Base-by-base conservation (phyloP, 129 eudicot species). In the Chrysanthemum lavandulifolium region DNA sequence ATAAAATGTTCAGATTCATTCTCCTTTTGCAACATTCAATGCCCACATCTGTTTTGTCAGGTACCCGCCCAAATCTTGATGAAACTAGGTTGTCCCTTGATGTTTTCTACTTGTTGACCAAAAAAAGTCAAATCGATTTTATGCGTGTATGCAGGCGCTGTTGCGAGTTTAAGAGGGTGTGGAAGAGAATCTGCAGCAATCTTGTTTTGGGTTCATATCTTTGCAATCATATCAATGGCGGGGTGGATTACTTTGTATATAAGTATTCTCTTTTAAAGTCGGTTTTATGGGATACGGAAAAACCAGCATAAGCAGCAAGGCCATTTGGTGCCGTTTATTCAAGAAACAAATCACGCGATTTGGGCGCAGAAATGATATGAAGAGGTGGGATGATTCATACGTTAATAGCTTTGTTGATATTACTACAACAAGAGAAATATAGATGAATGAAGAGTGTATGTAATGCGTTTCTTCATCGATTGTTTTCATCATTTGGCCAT, bases 11-110 rank as follows among this genome's bases (percentile, higher is more conserved):
- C 78, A 83, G 84, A 84, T 94, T 94, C 69, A 96, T 94, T 70
- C 98, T 94, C 33, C 96, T 94, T 6, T 89, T 94, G 58, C 98
- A 94, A 77, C 91, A 94, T 82, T 84, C 97, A 13, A 94, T 94
- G 98, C 98, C 98, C 52, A 94, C 98, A 68, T 94, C 98, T 11
- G 93, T 94, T 45, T 96, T 94, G 72, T 84, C 98, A 77, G 98
- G 98, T 89, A 87, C 25, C 31, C 67, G 18, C n/a, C 29, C 23
- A 54, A 69, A 19, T 36, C 47, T 47, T 63, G 54, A 48, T 27
- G 5, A 10, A 40, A 6, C 8, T 36, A 36, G 1, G 2, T 40
- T 40, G 47, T 6, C 10, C 47, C 47, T 40, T 8, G 1, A 40
- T 40, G 13, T 61, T 50, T 58, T 67, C 21, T 56, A 18, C 25